Percentiles rank a stretch among this genome's conserved stretches.
Evolutionary conservation across 1,284 basidiomycete species (phyloP).

Genomic region (Calocybe gambosa): DNA sequence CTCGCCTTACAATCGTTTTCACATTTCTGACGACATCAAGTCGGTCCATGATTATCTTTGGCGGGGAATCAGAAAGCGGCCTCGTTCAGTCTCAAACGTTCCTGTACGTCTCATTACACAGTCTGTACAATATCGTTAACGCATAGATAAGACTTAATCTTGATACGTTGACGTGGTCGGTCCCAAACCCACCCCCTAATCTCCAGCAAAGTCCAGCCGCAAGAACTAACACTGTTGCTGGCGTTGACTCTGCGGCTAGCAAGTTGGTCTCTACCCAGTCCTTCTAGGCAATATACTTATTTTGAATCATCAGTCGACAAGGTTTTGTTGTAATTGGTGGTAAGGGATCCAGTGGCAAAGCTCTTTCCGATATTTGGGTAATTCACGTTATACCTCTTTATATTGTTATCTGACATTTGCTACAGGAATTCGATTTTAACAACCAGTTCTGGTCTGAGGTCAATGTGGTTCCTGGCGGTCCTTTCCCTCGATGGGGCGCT

Average conservation of each 20-base stretch:
- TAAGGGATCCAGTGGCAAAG: slow-evolving; percentile 40
- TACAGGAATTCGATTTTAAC: slow-evolving; percentile 66
- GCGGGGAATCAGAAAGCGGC: slow-evolving; percentile 63
- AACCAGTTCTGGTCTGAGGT: slow-evolving; percentile 70
- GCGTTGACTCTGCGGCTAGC: slow-evolving; percentile 68
- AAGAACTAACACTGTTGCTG: slow-evolving; percentile 57
- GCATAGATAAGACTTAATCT: slow-evolving; percentile 49
- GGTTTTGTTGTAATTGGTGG: slow-evolving; percentile 71
- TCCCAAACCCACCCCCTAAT: slow-evolving; percentile 42
- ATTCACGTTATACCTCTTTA: not conserved
- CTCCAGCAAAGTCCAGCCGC: slow-evolving; percentile 46
- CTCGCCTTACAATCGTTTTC: slow-evolving; percentile 1
- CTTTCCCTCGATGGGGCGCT: slow-evolving; percentile 60
- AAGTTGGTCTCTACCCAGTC: slow-evolving; percentile 44
- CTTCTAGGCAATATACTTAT: slow-evolving; percentile 10
- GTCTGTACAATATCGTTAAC: slow-evolving; percentile 3
- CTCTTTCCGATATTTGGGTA: slow-evolving; percentile 70
- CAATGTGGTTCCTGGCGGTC: slow-evolving; percentile 41
- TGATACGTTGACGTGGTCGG: slow-evolving; percentile 53
- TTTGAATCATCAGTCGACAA: slow-evolving; percentile 43
- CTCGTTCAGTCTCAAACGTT: slow-evolving; percentile 61
- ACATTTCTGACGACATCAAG: slow-evolving; percentile 11
- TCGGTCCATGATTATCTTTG: slow-evolving; percentile 63
- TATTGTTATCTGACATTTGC: not conserved
- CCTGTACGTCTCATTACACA: slow-evolving; percentile 38